These are phyloP conservation scores for Irpex sp. DNA, from an alignment of 1,284 basidiomycete genomes.

Conservation along the genomic window DNA sequence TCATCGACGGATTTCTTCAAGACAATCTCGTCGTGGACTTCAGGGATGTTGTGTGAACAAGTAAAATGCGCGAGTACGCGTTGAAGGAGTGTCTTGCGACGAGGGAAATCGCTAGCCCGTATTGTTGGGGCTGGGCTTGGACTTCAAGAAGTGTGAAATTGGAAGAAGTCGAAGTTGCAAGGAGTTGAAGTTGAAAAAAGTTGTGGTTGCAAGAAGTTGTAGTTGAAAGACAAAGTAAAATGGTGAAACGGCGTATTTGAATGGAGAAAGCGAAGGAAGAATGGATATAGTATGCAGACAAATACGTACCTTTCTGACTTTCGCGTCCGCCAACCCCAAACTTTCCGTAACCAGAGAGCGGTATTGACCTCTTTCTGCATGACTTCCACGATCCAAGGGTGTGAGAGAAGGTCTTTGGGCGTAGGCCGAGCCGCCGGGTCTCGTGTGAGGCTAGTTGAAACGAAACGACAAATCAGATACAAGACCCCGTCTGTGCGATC, in stretches of 20 bases:
- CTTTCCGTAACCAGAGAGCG: slow-evolving; percentile 85
- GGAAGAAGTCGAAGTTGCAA: background rate
- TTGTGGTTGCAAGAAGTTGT: too few species aligned
- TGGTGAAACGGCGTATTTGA: background rate
- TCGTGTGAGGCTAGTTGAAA: slow-evolving; percentile 27
- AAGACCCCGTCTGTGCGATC: background rate
- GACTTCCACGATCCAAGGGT: slow-evolving; percentile 82
- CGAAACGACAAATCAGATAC: background rate
- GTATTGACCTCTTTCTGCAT: slow-evolving; percentile 86
- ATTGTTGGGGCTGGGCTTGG: background rate
- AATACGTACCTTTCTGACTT: slow-evolving; percentile 31
- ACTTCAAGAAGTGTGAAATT: background rate
- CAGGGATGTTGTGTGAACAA: slow-evolving; percentile 2
- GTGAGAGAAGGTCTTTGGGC: slow-evolving; percentile 81
- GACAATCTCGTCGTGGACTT: background rate
- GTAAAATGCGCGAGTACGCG: slow-evolving; percentile 7
- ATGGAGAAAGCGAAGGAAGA: background rate
- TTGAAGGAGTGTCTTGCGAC: background rate
- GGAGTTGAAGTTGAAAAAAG: too few species aligned
- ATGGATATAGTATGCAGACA: background rate
- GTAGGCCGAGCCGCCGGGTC: slow-evolving; percentile 61
- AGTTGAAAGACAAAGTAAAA: background rate
- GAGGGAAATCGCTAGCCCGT: background rate
- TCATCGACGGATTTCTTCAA: slow-evolving; percentile 3
- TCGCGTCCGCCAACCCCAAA: slow-evolving; percentile 79